These are phyloP conservation scores for Eucommia ulmoides DNA, from an alignment of 257 asterid genomes.

Conservation along the genomic window DNA sequence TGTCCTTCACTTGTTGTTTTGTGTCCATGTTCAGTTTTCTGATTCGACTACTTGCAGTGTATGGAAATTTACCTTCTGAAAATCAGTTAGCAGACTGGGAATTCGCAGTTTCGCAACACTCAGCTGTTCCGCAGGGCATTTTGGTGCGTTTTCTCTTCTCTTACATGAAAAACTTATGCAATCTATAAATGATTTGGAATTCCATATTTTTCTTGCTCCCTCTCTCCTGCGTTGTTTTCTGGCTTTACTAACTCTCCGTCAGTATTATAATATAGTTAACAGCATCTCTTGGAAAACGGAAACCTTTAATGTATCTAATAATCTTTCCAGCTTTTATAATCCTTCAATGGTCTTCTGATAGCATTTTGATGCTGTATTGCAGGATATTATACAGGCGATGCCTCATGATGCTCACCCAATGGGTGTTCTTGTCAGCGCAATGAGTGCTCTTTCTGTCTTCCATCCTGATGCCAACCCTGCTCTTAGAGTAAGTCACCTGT, in stretches of 20 bases:
- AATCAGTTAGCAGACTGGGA: slow-evolving; percentile 88
- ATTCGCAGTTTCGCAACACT: slow-evolving; percentile 83
- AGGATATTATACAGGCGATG: slow-evolving; percentile 97
- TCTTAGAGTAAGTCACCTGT: slow-evolving; percentile 51
- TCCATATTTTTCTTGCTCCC: not conserved
- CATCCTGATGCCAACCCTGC: slow-evolving; percentile 99
- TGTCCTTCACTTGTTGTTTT: not conserved
- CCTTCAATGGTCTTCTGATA: too few relatives aligned
- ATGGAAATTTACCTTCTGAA: slow-evolving; percentile 85
- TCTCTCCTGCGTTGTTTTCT: not conserved
- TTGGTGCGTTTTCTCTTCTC: slow-evolving; percentile 17
- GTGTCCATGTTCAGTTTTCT: not conserved
- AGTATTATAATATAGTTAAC: not conserved
- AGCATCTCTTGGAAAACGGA: too few relatives aligned
- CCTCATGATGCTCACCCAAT: slow-evolving; percentile 99
- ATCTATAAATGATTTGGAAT: not conserved
- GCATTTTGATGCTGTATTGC: slow-evolving; percentile 38
- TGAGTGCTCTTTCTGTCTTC: slow-evolving; percentile 91
- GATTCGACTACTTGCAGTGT: slow-evolving; percentile 46
- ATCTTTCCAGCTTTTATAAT: too few relatives aligned
- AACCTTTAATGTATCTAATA: too few relatives aligned
- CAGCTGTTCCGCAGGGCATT: slow-evolving; percentile 44
- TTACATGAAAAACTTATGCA: not conserved
- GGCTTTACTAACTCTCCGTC: not conserved
- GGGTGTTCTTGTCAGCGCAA: slow-evolving; percentile 98